Evolutionary conservation across 1,284 basidiomycete species (phyloP).

Genomic region (Marasmius fiardii): DNA sequence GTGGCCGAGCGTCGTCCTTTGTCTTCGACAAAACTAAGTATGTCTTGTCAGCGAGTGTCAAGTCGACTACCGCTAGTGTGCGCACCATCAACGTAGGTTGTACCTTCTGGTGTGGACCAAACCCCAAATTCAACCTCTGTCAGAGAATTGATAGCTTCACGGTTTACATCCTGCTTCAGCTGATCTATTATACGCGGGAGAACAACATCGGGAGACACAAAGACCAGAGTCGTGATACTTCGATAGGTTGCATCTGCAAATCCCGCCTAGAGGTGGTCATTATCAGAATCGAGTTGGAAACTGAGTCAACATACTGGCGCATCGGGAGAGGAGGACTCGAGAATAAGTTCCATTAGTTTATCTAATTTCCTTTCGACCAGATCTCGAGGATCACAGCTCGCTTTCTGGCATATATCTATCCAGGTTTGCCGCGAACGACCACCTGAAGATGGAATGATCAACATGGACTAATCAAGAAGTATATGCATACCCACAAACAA

Average conservation of each 20-base stretch:
- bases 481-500: constrained; percentile 44
- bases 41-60: no score
- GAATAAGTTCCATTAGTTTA: constrained; percentile 45
- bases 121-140: constrained; percentile 76
- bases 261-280: constrained; percentile 30
- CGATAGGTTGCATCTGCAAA: constrained; percentile 68
- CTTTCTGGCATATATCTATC: constrained; percentile 80
- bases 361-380: constrained; percentile 52
- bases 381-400: constrained; percentile 63
- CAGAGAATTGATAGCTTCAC: constrained; percentile 54
- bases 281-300: not conserved
- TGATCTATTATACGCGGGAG: constrained; percentile 71
- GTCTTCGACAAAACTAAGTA: constrained; percentile 59
- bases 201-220: constrained; percentile 70
- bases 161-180: constrained; percentile 61
- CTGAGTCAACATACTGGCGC: constrained; percentile 35
- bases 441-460: constrained; percentile 29
- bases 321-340: constrained; percentile 40
- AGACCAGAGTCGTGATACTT: constrained; percentile 75
- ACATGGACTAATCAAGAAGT: not conserved
- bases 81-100: constrained; percentile 76
- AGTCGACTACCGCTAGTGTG: not conserved
- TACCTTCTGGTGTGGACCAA: constrained; percentile 82
- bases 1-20: constrained; percentile 49
- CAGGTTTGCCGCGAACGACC: constrained; percentile 64